Evolutionary conservation across 202 grass and related monocot species (phyloP).

Genomic region (Schoenoplectus tabernaemontani): DNA sequence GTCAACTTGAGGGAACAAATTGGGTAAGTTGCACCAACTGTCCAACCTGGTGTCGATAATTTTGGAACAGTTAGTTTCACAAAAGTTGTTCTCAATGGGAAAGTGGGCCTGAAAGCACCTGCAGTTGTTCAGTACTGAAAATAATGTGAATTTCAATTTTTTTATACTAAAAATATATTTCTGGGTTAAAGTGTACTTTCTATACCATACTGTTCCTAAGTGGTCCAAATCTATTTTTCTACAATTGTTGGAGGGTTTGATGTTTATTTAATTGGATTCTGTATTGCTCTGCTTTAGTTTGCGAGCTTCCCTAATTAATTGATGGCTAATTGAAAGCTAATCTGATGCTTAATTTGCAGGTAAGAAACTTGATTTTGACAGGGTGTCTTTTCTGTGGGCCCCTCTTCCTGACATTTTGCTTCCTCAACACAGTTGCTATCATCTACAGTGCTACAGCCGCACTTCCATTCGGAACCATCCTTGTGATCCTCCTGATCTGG

Average conservation of each 20-base stretch:
- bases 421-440: no score
- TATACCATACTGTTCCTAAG: not conserved
- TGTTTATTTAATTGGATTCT: not conserved
- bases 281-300: not conserved
- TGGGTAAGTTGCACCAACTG: slow-evolving; percentile 44
- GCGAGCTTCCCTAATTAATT: not conserved
- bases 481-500: slow-evolving; percentile 93
- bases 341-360: slow-evolving; percentile 40
- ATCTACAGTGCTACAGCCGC: slow-evolving; percentile 82
- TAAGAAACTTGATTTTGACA: slow-evolving; percentile 82
- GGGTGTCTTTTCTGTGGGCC: slow-evolving; percentile 84
- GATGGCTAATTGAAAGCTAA: slow-evolving; percentile 9
- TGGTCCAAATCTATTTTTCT: not conserved
- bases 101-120: not conserved
- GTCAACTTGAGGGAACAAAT: slow-evolving; percentile 79
- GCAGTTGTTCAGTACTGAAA: not conserved
- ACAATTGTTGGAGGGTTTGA: not conserved
- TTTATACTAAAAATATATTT: not conserved
- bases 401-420: slow-evolving; percentile 83
- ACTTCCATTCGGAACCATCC: slow-evolving; percentile 74
- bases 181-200: not conserved
- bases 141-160: not conserved
- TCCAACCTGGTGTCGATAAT: not conserved
- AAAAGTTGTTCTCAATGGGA: not conserved
- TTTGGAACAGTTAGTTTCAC: not conserved